Conservation (phyloP, 169 alveolate genomes). For the Perkinsus marinus region DNA sequence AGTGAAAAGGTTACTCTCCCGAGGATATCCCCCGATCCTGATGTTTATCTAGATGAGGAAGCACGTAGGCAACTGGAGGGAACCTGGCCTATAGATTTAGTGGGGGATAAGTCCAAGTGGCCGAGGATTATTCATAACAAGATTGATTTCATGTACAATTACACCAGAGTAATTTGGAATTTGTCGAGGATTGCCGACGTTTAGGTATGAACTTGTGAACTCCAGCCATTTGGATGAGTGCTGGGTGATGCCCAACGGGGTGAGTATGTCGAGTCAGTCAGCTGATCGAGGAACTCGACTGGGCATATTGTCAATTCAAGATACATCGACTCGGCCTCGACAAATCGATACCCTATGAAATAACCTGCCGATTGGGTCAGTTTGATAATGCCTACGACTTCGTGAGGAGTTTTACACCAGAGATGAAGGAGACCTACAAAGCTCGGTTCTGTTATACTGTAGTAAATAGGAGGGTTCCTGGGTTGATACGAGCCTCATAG, state of each 20-base stretch:
- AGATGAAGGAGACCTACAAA: not conserved
- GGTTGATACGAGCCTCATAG: not conserved
- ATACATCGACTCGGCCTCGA: not conserved
- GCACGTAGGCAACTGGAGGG: not conserved
- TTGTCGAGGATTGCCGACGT: not conserved
- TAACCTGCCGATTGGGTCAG: not conserved
- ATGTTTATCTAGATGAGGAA: not conserved
- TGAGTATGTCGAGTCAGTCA: not conserved
- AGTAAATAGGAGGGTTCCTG: not conserved
- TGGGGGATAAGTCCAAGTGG: not conserved
- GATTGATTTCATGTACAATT: not conserved
- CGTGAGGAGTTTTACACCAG: not conserved
- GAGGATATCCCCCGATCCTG: not conserved
- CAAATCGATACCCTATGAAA: not conserved
- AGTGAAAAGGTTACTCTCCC: not conserved
- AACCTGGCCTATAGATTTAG: not conserved
- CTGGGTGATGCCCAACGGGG: not conserved
- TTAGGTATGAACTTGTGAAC: not conserved
- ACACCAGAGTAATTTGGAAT: not conserved
- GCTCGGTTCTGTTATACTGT: not conserved
- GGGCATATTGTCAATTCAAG: not conserved
- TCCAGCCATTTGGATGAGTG: not conserved
- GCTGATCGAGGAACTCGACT: not conserved
- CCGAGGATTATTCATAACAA: not conserved
- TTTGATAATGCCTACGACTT: not conserved